A percentile compares a stretch with the other conserved stretches of the same genome.
phyloP scores from a whole-genome alignment of 805 yeast species.

The Starmerella kuoi region DNA sequence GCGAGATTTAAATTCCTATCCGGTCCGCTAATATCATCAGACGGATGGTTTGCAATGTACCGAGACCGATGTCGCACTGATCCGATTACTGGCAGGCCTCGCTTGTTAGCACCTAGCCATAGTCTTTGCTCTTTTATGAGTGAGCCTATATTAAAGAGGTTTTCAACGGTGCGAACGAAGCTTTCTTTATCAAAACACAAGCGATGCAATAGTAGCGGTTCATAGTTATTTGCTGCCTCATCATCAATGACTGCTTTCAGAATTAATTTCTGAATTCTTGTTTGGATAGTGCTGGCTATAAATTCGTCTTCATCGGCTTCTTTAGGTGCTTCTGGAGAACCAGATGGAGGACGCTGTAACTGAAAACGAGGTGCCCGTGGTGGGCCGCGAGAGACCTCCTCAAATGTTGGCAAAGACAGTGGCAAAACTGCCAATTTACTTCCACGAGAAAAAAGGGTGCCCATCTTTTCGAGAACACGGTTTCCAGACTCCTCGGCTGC shows the following conservation, averaged over 20 bases:
- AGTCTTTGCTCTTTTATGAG: constrained; percentile 9
- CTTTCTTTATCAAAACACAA: constrained; percentile 11
- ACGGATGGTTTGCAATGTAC: background rate
- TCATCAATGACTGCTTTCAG: background rate
- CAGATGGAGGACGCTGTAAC: background rate
- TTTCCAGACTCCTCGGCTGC: background rate
- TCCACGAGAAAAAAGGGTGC: constrained; percentile 3
- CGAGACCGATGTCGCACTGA: constrained; percentile 1
- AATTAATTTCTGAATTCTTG: background rate
- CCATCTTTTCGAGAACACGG: constrained; percentile 1
- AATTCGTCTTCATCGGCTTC: background rate
- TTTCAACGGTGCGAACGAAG: constrained; percentile 14
- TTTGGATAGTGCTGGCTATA: background rate
- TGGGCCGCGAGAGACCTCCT: background rate
- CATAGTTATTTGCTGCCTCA: background rate
- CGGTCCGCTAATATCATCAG: background rate
- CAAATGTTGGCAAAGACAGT: constrained; percentile 1
- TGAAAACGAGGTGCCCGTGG: background rate
- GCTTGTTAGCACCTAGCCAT: constrained; percentile 8
- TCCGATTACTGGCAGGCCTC: constrained; percentile 14
- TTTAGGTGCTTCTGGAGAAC: background rate
- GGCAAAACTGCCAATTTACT: constrained; percentile 4
- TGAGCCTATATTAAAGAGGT: constrained; percentile 9
- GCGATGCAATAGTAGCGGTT: constrained; percentile 11
- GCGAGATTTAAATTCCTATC: background rate